A percentile compares a stretch with the other conserved stretches of the same genome.
phyloP scores from a whole-genome alignment of 2,329 filamentous ascomycete species.

The Xylaria sp. region DNA sequence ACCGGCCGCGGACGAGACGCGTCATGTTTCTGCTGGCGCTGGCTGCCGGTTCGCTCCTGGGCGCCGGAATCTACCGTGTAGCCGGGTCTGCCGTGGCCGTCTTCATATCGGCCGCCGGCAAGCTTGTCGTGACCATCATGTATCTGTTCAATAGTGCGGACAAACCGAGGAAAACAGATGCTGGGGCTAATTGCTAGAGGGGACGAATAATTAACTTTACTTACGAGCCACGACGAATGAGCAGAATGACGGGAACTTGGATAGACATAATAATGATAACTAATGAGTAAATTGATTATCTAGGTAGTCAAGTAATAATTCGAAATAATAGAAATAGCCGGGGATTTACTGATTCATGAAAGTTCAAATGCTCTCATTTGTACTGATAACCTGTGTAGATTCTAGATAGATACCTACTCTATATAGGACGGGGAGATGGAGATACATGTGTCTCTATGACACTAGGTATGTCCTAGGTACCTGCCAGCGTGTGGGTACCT shows the following conservation, averaged over 20 bases:
- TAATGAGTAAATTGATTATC: background rate
- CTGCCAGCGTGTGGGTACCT: too few species aligned
- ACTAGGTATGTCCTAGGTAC: too few species aligned
- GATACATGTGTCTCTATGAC: too few species aligned
- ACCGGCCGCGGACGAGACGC: slow-evolving; percentile 61
- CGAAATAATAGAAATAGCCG: background rate
- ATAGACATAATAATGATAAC: slow-evolving; percentile 11
- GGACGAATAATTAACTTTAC: background rate
- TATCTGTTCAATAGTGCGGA: slow-evolving; percentile 56
- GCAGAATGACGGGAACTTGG: background rate
- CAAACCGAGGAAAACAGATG: slow-evolving; percentile 40
- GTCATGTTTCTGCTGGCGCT: slow-evolving; percentile 61
- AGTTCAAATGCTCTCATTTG: background rate
- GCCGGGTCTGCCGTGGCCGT: slow-evolving; percentile 57
- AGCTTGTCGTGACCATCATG: slow-evolving; percentile 57
- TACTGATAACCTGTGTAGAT: background rate
- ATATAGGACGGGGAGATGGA: too few species aligned
- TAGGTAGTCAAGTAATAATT: background rate
- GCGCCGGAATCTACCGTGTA: slow-evolving; percentile 60
- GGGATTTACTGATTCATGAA: background rate
- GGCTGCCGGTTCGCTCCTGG: slow-evolving; percentile 60
- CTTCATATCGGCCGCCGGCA: slow-evolving; percentile 57
- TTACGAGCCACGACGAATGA: slow-evolving; percentile 25
- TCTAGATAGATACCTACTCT: background rate
- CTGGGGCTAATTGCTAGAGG: slow-evolving; percentile 31